Evolutionary conservation across 1,139 yeast genomes (phyloP).

Genomic region (Oligophagozyma castellii): DNA sequence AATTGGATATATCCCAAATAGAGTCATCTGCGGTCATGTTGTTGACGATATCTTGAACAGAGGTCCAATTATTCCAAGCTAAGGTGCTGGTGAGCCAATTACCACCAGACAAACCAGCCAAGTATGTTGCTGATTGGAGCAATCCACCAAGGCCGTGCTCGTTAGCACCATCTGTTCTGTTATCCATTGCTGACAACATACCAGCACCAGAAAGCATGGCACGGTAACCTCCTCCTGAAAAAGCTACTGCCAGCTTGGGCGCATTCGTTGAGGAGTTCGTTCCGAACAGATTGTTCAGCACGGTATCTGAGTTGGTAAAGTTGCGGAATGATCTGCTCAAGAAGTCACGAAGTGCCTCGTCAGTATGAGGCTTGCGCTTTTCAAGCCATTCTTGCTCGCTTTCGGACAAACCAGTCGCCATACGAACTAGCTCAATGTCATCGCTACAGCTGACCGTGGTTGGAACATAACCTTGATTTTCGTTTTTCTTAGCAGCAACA

Average conservation of each 20-base stretch:
- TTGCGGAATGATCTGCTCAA: slow-evolving; percentile 43
- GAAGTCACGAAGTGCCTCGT: slow-evolving; percentile 40
- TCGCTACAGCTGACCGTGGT: slow-evolving; percentile 27
- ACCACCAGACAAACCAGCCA: slow-evolving; percentile 44
- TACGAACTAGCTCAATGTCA: slow-evolving; percentile 25
- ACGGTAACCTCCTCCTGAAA: slow-evolving; percentile 86
- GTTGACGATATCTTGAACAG: slow-evolving; percentile 43
- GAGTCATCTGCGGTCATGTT: slow-evolving; percentile 11
- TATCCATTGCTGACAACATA: slow-evolving; percentile 61
- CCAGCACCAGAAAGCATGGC: slow-evolving; percentile 88
- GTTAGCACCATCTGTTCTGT: slow-evolving; percentile 46
- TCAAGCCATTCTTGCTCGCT: slow-evolving; percentile 26
- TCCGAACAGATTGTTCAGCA: slow-evolving; percentile 22
- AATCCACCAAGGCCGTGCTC: slow-evolving; percentile 66
- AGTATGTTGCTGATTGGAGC: slow-evolving; percentile 55
- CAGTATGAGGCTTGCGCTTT: slow-evolving; percentile 39
- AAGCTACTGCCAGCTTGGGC: slow-evolving; percentile 48
- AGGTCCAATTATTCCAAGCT: slow-evolving; percentile 74
- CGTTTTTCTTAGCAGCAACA: slow-evolving; percentile 32
- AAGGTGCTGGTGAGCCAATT: slow-evolving; percentile 45
- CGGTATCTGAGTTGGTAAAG: slow-evolving; percentile 27
- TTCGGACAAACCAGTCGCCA: slow-evolving; percentile 24
- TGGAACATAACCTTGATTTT: slow-evolving; percentile 57
- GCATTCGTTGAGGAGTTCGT: slow-evolving; percentile 3
- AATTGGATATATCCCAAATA: slow-evolving; percentile 52